Evolutionary conservation across 1,284 basidiomycete species (phyloP), one percentile per base, ranked within the genome.

Genomic region (Peniophora sp.): DNA sequence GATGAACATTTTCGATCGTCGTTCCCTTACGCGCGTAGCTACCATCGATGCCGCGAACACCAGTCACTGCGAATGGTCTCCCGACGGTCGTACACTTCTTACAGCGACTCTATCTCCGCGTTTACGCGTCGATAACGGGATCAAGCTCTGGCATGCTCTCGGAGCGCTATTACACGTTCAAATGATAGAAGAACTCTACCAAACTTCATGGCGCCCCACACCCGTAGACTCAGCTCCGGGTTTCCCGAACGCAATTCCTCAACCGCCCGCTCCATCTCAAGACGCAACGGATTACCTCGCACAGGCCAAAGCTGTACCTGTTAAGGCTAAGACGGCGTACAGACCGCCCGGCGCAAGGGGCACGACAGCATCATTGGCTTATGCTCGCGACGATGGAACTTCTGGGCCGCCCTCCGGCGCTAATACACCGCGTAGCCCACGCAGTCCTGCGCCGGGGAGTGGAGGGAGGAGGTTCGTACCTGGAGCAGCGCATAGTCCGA

Each of bases 21-120:
- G 90, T 53, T 83, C 85, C 24, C 76, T 97, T 38, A 79, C 77
- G 58, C 96, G 96, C 69, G 77, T 94, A 16, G 79, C 81, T 53
- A 89, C 85, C 46, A 92, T 98, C 63, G 89, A 94, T 56, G 95
- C 93, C 0, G 88, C 93, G 8, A 97, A 98, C 68, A 92, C 93
- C 5, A 92, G 89, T 0, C 78, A 89, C 61, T 97, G 93, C 67
- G 90, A 96, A 65, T 99, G 96, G 95, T 92, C 90, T 20, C 90
- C 94, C 0, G 92, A 94, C 59, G 96, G 96, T 10, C 84, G 89
- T 46, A 96, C 89, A 72, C 77, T 99, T 44, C 75, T 99, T 59
- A 97, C 95, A 1, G 94, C 94, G 1, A 98, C 93, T 0, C 79
- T 98, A 25, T 94, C 90, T 16, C 96, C 97, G 1, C 82, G 97